Conservation (phyloP, 495 filamentous ascomycete species). For the Hypomontagnella monticulosa region DNA sequence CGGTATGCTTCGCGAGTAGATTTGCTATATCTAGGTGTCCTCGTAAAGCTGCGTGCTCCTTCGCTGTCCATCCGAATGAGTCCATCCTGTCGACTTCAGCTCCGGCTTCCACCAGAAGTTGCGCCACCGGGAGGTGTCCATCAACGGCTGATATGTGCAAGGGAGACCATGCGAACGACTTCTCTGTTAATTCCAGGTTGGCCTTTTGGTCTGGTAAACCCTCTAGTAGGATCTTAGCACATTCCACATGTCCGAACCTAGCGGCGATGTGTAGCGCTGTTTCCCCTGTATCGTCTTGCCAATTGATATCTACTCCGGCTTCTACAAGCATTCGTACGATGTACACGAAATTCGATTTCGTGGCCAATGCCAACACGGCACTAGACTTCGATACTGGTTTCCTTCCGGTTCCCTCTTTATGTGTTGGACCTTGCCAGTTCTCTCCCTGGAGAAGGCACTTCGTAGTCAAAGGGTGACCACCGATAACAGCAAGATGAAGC, state of each 20-base stretch:
- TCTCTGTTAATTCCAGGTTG: conserved; percentile 80
- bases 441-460: conserved; percentile 81
- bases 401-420: conserved; percentile 68
- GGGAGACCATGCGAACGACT: conserved; percentile 91
- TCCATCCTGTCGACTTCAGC: conserved; percentile 77
- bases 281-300: conserved; percentile 92
- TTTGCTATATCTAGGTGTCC: conserved; percentile 84
- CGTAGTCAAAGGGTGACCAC: conserved; percentile 88
- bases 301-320: conserved; percentile 92
- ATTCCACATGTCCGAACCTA: conserved; percentile 83
- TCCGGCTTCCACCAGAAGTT: conserved; percentile 76
- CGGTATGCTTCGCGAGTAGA: conserved; percentile 59
- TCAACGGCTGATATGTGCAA: conserved; percentile 92
- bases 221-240: conserved; percentile 76
- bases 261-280: conserved; percentile 93
- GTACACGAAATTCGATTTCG: conserved; percentile 79
- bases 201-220: conserved; percentile 74
- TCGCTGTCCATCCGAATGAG: conserved; percentile 92
- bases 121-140: conserved; percentile 74
- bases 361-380: conserved; percentile 85
- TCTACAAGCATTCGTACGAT: conserved; percentile 90
- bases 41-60: conserved; percentile 89
- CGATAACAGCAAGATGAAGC: conserved; percentile 89
- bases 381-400: conserved; percentile 84
- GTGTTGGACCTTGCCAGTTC: conserved; percentile 69